Evolutionary conservation across 129 eudicot species (phyloP).

Genomic region (Dittrichia graveolens): DNA sequence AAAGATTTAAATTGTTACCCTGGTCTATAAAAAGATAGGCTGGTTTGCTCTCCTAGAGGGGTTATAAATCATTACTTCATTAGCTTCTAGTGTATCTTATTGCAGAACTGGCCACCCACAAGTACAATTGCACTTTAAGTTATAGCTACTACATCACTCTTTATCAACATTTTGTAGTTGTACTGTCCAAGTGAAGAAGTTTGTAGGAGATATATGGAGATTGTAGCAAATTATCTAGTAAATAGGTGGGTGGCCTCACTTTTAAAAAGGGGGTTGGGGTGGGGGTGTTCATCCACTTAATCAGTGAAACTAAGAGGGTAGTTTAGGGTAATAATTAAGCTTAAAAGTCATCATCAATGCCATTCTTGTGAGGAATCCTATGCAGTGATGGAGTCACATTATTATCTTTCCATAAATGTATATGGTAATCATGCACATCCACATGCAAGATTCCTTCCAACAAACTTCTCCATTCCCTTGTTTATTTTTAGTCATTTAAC

Average conservation of each 20-base stretch:
- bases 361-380: constrained; percentile 42
- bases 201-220: constrained; percentile 3
- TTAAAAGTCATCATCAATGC: constrained; percentile 26
- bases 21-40: no score
- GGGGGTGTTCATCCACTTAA: not conserved
- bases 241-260: constrained; percentile 14
- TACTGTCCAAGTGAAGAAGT: not conserved
- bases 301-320: constrained; percentile 21
- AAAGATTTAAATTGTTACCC: no score
- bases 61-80: not conserved
- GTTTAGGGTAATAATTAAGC: constrained; percentile 32
- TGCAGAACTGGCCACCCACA: not conserved
- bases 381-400: constrained; percentile 31
- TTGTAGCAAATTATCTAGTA: not conserved
- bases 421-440: constrained; percentile 38
- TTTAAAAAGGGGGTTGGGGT: constrained; percentile 9
- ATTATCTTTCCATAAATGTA: constrained; percentile 34
- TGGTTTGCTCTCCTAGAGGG: not conserved
- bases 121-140: constrained; percentile 9
- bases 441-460: constrained; percentile 41
- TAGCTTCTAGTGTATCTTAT: not conserved
- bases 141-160: not conserved
- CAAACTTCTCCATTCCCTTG: constrained; percentile 35
- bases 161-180: not conserved
- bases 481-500: not conserved